Percentiles rank a stretch among this genome's conserved stretches.
phyloP scores from a whole-genome alignment of 164 flowering plant genomes.

The Aristolochia fimbriata region DNA sequence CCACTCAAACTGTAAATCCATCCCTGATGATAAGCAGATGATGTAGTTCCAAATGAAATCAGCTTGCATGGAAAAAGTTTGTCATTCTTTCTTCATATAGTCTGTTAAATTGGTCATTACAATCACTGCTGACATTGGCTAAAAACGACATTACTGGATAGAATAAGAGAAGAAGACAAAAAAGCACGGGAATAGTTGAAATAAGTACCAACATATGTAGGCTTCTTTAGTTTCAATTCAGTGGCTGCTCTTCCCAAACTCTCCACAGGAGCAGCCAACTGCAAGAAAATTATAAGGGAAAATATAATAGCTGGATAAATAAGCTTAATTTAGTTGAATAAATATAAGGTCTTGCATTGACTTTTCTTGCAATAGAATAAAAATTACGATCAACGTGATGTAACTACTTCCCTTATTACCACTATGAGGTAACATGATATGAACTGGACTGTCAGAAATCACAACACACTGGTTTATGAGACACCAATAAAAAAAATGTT shows the following conservation, averaged over 20 bases:
- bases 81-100: not conserved
- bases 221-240: slow-evolving; percentile 56
- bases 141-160: not conserved
- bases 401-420: not conserved
- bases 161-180: not conserved
- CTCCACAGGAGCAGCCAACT: slow-evolving; percentile 74
- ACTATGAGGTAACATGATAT: not conserved
- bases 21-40: slow-evolving; percentile 36
- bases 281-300: slow-evolving; percentile 6
- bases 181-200: not conserved
- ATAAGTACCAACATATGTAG: slow-evolving; percentile 56
- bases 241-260: slow-evolving; percentile 71
- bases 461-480: not conserved
- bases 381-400: not conserved
- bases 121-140: not conserved
- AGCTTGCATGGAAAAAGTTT: not conserved
- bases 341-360: not conserved
- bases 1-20: slow-evolving; percentile 87
- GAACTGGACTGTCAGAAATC: not conserved
- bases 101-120: not conserved
- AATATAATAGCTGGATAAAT: not conserved
- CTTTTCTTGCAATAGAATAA: not conserved
- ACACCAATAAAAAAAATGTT: not conserved
- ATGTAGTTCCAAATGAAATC: not conserved
- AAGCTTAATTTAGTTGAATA: not conserved